Evolutionary conservation across 2,329 filamentous ascomycete species (phyloP), one percentile per base, ranked within the genome.

Genomic region (Metarhizium robertsii): DNA sequence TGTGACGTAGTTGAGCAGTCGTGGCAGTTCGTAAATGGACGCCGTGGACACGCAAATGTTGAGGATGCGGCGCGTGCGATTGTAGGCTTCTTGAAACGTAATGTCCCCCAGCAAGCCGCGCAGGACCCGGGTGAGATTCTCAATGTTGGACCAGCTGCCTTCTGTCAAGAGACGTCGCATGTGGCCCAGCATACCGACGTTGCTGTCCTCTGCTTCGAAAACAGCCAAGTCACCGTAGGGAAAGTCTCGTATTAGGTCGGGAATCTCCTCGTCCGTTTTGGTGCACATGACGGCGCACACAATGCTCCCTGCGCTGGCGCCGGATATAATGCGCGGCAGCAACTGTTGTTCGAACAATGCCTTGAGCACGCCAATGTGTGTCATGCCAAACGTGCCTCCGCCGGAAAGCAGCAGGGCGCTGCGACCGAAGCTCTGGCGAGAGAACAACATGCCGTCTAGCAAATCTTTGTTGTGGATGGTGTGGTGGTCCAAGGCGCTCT

Each of bases 1-100:
- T 0, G 92, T 96, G 57, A 95, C 82, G 65, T 96, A 96, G 69
- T 97, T 97, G 62, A 97, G 78, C 0, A 97, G 75, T 42, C 89
- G 79, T 0, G 92, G 92, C 16, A 95, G 77, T 67, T 96, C 92
- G 68, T 95, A 94, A 54, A 92, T 80, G 16, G 88, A 90, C 1
- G 90, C 88, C 2, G 88, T 90, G 0, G 92, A 96, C 6, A 97
- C 92, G 57, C 89, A 92, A 42, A 97, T 96, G 68, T 96, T 97
- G 65, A 96, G 81, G 58, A 96, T 92, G 57, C 91, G 83, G 32
- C 90, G 83, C 0, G 92, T 96, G n/a, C 91, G 86, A 67, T 96
- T 95, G 73, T 96, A 96, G 1, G 91, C 90, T 71, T 97, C 92
- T 65, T 92, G 89, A 62, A 97, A 97, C 0, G 92, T 97, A 64